phyloP scores from a whole-genome alignment of 2,329 filamentous ascomycete genomes.

The Colletotrichum theobromicola region DNA sequence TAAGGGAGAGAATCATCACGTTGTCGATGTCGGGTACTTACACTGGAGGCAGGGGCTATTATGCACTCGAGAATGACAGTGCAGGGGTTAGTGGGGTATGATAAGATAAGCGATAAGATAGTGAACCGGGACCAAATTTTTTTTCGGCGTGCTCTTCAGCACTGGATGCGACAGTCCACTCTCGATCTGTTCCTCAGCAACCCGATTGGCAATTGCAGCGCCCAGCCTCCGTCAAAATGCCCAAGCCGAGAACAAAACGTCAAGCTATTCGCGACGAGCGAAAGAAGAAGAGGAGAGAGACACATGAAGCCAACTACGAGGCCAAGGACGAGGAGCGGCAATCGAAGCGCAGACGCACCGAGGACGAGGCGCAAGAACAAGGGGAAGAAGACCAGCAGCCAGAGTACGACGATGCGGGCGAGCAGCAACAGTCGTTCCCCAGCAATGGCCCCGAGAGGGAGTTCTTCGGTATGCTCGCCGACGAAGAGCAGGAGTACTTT shows the following conservation, averaged over 20 bases:
- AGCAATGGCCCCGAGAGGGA: slow-evolving; percentile 59
- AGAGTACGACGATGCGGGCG: slow-evolving; percentile 24
- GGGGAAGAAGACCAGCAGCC: slow-evolving; percentile 24
- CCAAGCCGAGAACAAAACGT: slow-evolving; percentile 49
- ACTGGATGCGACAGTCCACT: neutral
- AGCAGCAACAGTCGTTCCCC: slow-evolving; percentile 32
- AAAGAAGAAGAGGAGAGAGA: slow-evolving; percentile 43
- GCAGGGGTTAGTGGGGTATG: neutral
- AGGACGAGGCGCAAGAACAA: slow-evolving; percentile 25
- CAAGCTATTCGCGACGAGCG: slow-evolving; percentile 43
- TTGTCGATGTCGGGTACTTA: neutral
- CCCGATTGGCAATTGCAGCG: neutral
- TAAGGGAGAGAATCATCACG: neutral
- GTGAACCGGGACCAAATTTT: neutral
- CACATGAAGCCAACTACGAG: slow-evolving; percentile 21
- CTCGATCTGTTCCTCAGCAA: neutral
- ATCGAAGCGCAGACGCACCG: slow-evolving; percentile 25
- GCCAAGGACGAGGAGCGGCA: slow-evolving; percentile 17
- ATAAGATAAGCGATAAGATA: slow-evolving; percentile 30
- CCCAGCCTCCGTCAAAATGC: slow-evolving; percentile 35
- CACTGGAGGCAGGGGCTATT: neutral
- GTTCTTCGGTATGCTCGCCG: slow-evolving; percentile 92
- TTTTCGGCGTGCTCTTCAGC: neutral
- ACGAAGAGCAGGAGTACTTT: slow-evolving; percentile 96
- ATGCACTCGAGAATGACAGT: neutral